Evolutionary conservation across 176 grass and related monocot genomes (phyloP), one percentile per base, ranked within the genome.

Genomic region (Carex parvula): DNA sequence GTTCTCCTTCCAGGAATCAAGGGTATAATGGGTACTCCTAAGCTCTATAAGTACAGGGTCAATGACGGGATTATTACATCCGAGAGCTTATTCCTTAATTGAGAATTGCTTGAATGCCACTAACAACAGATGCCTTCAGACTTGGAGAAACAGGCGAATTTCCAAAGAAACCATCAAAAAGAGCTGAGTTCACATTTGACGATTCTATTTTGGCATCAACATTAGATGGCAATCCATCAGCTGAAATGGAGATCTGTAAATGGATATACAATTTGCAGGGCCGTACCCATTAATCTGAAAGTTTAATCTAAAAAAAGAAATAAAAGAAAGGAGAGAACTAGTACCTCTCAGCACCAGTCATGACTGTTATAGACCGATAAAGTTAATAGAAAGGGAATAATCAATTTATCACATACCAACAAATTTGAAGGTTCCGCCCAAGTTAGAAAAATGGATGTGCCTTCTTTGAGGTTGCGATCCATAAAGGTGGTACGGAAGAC

Each of bases 131-230:
- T 10, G 89, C 70, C 85, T 87, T 92, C 44, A 97, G 70, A 77
- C 90, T 90, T 22, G 94, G 92, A 16, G 90, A 92, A 89, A 97
- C 87, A 9, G 94, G 89, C 70, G 87, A 90, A 79, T 83, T 48
- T 67, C 94, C 86, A 11, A 97, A 94, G 86, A 97, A 97, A 15
- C 92, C 94, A 89, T 97, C 89, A 48, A 89, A 94, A 56, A 94
- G 71, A 70, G 94, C 92, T 78, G 83, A 85, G 35, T 85, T 94
- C 70, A 97, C 90, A 64, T 91, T 92, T 46, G 64, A 57, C 22
- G 94, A 97, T 64, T 84, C 83, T 39, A 97, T 92, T 70, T 90
- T 89, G 14, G 89, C 87, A 85, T 94, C 94, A 32, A 92, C 81
- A 78, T 89, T 88, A 11, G 44, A 79, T 84, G 94, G 85, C 68